Base-by-base conservation (phyloP, 23 red algal genomes). In the Chondrus crispus region DNA sequence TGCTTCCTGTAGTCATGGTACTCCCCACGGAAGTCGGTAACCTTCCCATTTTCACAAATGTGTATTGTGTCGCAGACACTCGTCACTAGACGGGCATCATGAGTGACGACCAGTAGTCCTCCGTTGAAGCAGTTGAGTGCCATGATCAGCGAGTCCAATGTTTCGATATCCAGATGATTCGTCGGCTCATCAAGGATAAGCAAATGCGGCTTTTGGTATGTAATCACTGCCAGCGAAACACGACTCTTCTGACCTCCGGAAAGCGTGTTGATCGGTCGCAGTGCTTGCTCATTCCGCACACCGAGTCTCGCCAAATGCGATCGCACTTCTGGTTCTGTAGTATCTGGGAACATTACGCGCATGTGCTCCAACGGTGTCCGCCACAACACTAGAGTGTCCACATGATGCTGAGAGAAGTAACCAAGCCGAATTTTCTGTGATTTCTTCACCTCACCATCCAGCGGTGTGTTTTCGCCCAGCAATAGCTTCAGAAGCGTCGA, bases 331-430 rank as follows among this genome's bases (percentile, higher is more conserved):
- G 82, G 80, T 47, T 85, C 87, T 64, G 88, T 90, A 30, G 81
- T 80, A 37, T 89, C 91, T 43, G 95, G 95, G 57, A 98, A 98
- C n/a, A 54, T 88, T 13, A 93, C 85, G 55, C 92, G 94, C 90
- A 98, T 93, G 46, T 98, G 95, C 68, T 98, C 95, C 70, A 98
- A 63, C 24, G 95, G 95, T 38, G 95, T 98, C 39, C 95, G 82
- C 84, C 91, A 94, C 8, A 98, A 64, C 30, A 98, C 95, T 37
- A 98, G 85, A 9, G 88, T 88, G 45, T 98, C 97, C 40, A 98
- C 82, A 47, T 98, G 97, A 74, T 98, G 97, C 44, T 98, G 97
- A 46, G 97, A 93, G 54, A 98, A 98, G 79, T 93, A 95, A 28
- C 93, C 97, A 5, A 98, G 36, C 7, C 97, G 93, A 82, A 98